phyloP scores from a whole-genome alignment of 1,284 basidiomycete species.

The Vanrija humicola region DNA sequence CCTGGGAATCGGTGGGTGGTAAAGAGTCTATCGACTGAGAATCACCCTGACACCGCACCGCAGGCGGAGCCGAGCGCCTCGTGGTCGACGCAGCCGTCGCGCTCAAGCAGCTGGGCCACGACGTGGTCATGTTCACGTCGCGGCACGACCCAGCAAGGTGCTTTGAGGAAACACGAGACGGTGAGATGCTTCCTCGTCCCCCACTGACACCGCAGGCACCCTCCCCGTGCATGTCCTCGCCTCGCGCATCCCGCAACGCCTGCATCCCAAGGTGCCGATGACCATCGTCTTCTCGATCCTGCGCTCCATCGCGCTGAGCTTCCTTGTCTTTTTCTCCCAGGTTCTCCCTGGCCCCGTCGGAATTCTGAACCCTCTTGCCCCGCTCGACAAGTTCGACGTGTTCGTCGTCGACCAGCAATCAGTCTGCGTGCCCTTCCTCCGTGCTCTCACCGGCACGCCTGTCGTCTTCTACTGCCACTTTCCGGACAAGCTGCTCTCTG shows the following conservation, averaged over 20 bases:
- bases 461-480: slow-evolving; percentile 98
- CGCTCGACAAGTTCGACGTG: slow-evolving; percentile 61
- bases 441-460: slow-evolving; percentile 62
- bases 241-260: slow-evolving; percentile 72
- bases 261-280: slow-evolving; percentile 68
- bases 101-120: slow-evolving; percentile 76
- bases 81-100: slow-evolving; percentile 94
- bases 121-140: slow-evolving; percentile 90
- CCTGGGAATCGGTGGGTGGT: slow-evolving; percentile 75
- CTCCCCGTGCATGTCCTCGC: slow-evolving; percentile 73
- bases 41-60: neutral
- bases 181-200: slow-evolving; percentile 49
- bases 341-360: slow-evolving; percentile 33
- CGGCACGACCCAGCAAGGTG: slow-evolving; percentile 80
- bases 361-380: slow-evolving; percentile 38
- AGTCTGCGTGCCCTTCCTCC: slow-evolving; percentile 80
- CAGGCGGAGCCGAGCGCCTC: slow-evolving; percentile 90
- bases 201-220: slow-evolving; percentile 58
- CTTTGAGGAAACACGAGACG: slow-evolving; percentile 85
- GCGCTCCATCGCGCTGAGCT: slow-evolving; percentile 75
- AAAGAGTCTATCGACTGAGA: neutral
- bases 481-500: slow-evolving; percentile 79
- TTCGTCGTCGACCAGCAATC: slow-evolving; percentile 94
- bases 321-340: slow-evolving; percentile 57
- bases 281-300: slow-evolving; percentile 79